A percentile compares a stretch with the other conserved stretches of the same genome.
These are phyloP conservation scores for Trichophyton mentagrophytes DNA, from an alignment of 2,329 filamentous ascomycete genomes.

Conservation along the genomic window DNA sequence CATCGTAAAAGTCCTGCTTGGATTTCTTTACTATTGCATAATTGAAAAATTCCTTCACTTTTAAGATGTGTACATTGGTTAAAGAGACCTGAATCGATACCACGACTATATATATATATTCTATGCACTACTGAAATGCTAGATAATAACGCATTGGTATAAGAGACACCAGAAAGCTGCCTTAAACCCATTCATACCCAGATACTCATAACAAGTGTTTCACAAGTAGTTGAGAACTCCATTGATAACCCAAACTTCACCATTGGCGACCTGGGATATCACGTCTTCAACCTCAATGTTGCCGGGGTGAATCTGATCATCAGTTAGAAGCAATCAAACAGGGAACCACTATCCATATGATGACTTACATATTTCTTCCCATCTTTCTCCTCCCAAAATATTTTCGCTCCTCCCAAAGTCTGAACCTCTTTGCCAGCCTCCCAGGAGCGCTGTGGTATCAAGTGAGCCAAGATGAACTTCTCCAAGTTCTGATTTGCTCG, in stretches of 20 bases:
- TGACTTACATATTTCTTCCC: conserved; percentile 52
- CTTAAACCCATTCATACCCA: not conserved
- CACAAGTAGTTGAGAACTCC: conserved; percentile 43
- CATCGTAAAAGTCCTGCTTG: not conserved
- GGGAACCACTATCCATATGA: conserved; percentile 1
- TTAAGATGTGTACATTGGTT: not conserved
- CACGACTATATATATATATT: not conserved
- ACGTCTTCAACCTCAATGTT: conserved; percentile 64
- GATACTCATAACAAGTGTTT: not conserved
- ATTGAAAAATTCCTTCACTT: not conserved
- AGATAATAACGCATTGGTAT: not conserved
- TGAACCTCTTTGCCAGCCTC: conserved; percentile 50
- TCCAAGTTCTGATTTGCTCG: conserved; percentile 64
- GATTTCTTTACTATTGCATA: not conserved
- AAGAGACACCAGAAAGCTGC: not conserved
- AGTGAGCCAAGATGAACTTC: conserved; percentile 74
- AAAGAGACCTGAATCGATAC: not conserved
- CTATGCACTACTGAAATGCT: not conserved
- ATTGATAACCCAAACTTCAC: conserved; percentile 70
- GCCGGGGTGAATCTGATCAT: conserved; percentile 49
- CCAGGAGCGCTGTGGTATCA: conserved; percentile 68
- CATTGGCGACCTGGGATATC: conserved; percentile 67
- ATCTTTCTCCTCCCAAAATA: conserved; percentile 69
- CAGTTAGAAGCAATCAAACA: not conserved
- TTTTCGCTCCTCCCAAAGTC: conserved; percentile 53